These are phyloP conservation scores for Suhomyces anneliseae DNA, from an alignment of 1,139 yeast species.

Conservation along the genomic window DNA sequence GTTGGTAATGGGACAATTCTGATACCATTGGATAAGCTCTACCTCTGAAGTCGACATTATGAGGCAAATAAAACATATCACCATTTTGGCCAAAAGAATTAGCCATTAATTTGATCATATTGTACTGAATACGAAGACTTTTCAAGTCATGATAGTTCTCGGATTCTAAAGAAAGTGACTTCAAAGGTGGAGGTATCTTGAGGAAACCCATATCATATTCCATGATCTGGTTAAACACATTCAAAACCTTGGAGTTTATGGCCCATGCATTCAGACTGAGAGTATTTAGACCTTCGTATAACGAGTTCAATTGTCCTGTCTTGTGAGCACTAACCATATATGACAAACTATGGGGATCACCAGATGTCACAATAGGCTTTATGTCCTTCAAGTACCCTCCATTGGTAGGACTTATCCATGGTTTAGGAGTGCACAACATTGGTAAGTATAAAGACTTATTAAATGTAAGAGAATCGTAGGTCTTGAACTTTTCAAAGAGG, in stretches of 20 bases:
- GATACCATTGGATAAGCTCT: constrained; percentile 44
- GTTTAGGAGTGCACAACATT: constrained; percentile 40
- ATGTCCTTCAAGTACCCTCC: constrained; percentile 39
- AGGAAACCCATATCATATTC: constrained; percentile 26
- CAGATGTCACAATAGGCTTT: constrained; percentile 27
- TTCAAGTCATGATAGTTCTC: constrained; percentile 18
- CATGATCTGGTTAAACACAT: constrained; percentile 25
- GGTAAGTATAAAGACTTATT: constrained; percentile 30
- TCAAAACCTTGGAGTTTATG: constrained; percentile 28
- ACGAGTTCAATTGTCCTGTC: constrained; percentile 35
- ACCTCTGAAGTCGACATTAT: constrained; percentile 44
- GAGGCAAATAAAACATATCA: constrained; percentile 42
- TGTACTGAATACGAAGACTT: constrained; percentile 23
- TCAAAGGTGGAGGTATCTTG: constrained; percentile 27
- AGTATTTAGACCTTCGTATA: constrained; percentile 31
- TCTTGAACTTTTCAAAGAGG: constrained; percentile 19
- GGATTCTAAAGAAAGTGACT: neutral
- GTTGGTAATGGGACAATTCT: constrained; percentile 36
- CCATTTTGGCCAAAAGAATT: constrained; percentile 33
- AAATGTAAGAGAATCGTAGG: constrained; percentile 15
- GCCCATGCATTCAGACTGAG: constrained; percentile 40
- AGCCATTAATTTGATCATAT: constrained; percentile 24
- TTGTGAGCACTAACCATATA: constrained; percentile 29
- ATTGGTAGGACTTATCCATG: constrained; percentile 33
- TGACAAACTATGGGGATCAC: constrained; percentile 17